Evolutionary conservation across 768 basidiomycete genomes (phyloP).

Genomic region (Tulasnella sp.): DNA sequence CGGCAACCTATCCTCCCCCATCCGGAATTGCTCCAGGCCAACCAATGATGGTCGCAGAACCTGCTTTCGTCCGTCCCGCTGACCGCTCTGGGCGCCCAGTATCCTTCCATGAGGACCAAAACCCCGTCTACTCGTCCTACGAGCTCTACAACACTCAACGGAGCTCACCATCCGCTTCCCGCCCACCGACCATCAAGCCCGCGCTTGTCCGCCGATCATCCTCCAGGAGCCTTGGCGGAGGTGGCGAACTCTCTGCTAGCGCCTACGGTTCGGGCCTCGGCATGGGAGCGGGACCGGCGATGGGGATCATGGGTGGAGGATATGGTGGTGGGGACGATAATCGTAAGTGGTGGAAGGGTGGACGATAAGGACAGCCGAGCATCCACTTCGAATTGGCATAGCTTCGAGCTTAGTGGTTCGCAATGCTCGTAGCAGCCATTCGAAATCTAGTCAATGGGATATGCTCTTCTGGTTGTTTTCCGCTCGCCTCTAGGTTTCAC

Average conservation of each 20-base stretch:
- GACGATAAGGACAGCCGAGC: constrained; percentile 11
- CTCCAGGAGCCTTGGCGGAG: constrained; percentile 3
- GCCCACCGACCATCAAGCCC: neutral
- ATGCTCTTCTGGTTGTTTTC: neutral
- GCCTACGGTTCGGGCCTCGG: constrained; percentile 18
- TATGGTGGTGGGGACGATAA: constrained; percentile 10
- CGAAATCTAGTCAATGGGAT: constrained; percentile 7
- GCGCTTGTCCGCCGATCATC: constrained; percentile 7
- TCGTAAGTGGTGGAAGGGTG: constrained; percentile 21
- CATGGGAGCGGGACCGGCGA: constrained; percentile 17
- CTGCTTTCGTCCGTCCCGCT: constrained; percentile 15
- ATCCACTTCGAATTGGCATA: neutral
- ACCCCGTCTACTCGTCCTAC: constrained; percentile 21
- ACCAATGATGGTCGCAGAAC: neutral
- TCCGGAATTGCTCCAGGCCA: neutral
- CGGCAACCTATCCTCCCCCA: neutral
- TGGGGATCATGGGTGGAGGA: constrained; percentile 20
- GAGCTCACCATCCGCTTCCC: constrained; percentile 9
- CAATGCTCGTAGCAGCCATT: neutral
- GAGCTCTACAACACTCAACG: constrained; percentile 22
- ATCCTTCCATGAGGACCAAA: constrained; percentile 10
- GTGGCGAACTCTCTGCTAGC: constrained; percentile 9
- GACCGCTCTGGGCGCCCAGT: constrained; percentile 13
- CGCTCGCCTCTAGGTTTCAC: constrained; percentile 3
- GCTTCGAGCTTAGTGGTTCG: neutral